Evolutionary conservation across 345 rosid species (phyloP).

Genomic region (Populus nigra): DNA sequence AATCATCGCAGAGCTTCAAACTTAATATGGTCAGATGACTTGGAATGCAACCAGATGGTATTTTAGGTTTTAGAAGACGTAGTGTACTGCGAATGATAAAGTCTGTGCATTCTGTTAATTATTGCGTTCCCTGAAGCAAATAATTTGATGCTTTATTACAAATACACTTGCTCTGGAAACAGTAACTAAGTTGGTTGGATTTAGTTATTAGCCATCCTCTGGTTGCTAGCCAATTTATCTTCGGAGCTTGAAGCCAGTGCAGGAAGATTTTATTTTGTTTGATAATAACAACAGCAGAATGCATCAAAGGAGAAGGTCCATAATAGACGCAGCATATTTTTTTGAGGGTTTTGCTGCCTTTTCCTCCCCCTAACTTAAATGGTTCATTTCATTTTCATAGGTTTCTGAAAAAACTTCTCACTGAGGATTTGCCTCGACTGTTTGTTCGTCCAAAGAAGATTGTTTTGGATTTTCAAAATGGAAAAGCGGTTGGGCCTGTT

Average conservation of each 20-base stretch:
- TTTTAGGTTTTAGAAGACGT: neutral
- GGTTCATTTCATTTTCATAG: slow-evolving; percentile 35
- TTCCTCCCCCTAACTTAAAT: neutral
- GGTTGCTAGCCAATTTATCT: neutral
- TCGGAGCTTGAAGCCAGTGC: neutral
- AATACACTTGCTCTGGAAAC: neutral
- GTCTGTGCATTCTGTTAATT: neutral
- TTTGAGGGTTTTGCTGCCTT: neutral
- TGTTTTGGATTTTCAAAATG: slow-evolving; percentile 93
- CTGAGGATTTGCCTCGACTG: slow-evolving; percentile 85
- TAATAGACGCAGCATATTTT: neutral
- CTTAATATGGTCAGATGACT: neutral
- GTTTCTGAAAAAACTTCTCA: slow-evolving; percentile 91
- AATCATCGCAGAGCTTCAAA: neutral
- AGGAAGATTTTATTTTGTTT: neutral
- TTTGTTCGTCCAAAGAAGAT: slow-evolving; percentile 99
- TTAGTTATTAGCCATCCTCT: neutral
- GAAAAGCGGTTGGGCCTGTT: slow-evolving; percentile 89
- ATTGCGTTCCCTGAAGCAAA: neutral
- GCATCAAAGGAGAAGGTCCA: neutral
- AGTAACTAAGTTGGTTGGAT: neutral
- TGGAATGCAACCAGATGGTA: neutral
- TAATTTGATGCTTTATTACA: neutral
- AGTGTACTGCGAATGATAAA: neutral
- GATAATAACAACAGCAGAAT: neutral